Conservation (phyloP, 2,329 filamentous ascomycete species). For the Penicillium sp. region DNA sequence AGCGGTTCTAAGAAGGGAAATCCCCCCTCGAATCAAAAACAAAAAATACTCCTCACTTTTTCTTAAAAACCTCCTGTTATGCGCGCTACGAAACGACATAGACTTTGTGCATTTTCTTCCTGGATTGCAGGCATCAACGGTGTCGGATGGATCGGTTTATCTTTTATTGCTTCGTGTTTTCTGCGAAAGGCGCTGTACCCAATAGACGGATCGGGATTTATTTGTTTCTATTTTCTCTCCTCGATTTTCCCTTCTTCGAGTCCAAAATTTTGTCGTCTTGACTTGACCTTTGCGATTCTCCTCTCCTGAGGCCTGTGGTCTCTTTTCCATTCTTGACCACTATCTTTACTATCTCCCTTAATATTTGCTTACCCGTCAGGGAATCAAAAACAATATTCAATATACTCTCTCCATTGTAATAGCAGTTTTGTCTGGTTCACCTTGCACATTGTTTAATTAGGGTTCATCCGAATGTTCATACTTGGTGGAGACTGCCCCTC, state of each 20-base stretch:
- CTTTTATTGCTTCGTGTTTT: constrained; percentile 15
- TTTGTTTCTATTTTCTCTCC: constrained; percentile 13
- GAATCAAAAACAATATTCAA: constrained; percentile 16
- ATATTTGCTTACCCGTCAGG: constrained; percentile 23
- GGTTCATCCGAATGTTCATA: background rate
- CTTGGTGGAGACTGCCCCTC: background rate
- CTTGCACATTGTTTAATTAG: too few relatives aligned
- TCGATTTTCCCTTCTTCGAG: constrained; percentile 11
- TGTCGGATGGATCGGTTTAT: constrained; percentile 37
- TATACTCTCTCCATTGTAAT: background rate
- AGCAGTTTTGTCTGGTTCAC: too few relatives aligned
- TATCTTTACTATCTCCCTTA: constrained; percentile 15
- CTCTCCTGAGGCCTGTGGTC: constrained; percentile 29
- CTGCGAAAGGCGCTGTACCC: constrained; percentile 25
- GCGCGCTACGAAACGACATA: constrained; percentile 45
- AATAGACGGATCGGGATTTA: constrained; percentile 27
- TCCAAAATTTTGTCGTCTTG: constrained; percentile 22
- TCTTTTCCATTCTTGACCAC: constrained; percentile 20
- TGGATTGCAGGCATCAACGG: constrained; percentile 42
- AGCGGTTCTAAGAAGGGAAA: constrained; percentile 49
- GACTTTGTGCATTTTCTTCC: constrained; percentile 43
- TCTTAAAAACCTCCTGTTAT: constrained; percentile 29
- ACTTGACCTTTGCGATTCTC: constrained; percentile 24
- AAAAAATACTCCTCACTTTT: background rate
- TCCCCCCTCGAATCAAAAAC: background rate